Evolutionary conservation across 306 rosid species (phyloP), one percentile per base, ranked within the genome.

Genomic region (Quercus berberidifolia): DNA sequence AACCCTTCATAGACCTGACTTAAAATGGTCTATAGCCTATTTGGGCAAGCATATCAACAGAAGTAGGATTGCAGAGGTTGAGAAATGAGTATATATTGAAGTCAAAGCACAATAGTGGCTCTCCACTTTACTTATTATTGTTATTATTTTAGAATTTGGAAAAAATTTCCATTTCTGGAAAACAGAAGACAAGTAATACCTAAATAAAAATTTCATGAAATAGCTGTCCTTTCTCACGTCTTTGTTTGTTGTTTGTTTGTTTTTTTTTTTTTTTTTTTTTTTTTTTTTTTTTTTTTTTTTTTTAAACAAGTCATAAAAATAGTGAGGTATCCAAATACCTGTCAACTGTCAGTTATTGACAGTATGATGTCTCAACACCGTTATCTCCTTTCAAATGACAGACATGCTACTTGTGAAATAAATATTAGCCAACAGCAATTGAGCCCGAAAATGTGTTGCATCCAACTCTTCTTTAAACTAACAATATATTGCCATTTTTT

Each of bases 381-480:
- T 35, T 64, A 15, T 64, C 63, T n/a, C 28, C 21, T 57, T 20
- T 8, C 70, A 60, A 60, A 60, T 60, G 31, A 12, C 67, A 12
- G 18, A 25, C 67, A 25, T 62, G 38, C 68, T 26, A 11, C 28
- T 26, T 62, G 68, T 62, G 68, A 62, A 62, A 26, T 1, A 10
- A 5, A 23, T 26, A 33, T 26, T 28, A 9, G 69, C 69, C 28
- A 28, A 6, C 2, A 1, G 51, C 4, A 73, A 21, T 76, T 65
- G 26, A 80, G 65, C n/a, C 33, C 49, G 52, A 73, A 75, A 31
- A 69, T 38, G 21, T 20, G 33, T 33, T 18, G 81, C 65, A 54
- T 73, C 76, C 23, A 30, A 33, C 21, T 54, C 60, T 57, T 79
- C 26, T 71, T 73, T 80, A 31, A 20, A 56, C 35, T 65, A 71